phyloP scores from a whole-genome alignment of 805 yeast species.

The Kodamaea laetipori region DNA sequence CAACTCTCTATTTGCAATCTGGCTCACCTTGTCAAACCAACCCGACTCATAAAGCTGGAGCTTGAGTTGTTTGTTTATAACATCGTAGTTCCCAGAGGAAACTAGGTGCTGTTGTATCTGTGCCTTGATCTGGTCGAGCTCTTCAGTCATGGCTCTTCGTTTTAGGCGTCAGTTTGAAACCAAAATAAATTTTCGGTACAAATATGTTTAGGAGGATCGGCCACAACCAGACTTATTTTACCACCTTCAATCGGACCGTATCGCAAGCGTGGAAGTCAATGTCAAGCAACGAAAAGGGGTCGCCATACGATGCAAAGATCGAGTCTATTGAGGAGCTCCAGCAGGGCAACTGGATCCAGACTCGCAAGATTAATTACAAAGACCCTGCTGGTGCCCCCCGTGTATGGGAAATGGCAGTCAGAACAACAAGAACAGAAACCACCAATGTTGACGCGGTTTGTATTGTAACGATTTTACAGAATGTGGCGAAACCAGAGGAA shows the following conservation, averaged over 20 bases:
- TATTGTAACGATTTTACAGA: conserved; percentile 69
- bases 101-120: conserved; percentile 72
- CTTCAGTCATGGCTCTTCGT: conserved; percentile 29
- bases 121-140: conserved; percentile 49
- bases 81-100: conserved; percentile 78
- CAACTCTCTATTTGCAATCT: conserved; percentile 53
- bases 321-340: conserved; percentile 35
- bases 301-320: conserved; percentile 40
- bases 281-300: conserved; percentile 17
- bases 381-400: conserved; percentile 71
- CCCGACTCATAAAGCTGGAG: conserved; percentile 73
- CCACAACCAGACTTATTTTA: not conserved
- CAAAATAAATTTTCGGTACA: not conserved
- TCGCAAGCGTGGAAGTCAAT: conserved; percentile 1
- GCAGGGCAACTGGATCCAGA: conserved; percentile 49
- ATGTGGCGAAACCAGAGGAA: conserved; percentile 42
- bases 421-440: conserved; percentile 66
- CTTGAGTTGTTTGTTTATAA: conserved; percentile 64
- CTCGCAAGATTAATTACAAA: conserved; percentile 65
- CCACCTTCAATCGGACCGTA: not conserved
- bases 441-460: conserved; percentile 87
- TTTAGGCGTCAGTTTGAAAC: conserved; percentile 20
- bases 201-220: conserved; percentile 6
- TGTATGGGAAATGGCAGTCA: conserved; percentile 89
- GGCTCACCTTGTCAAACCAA: conserved; percentile 78